Evolutionary conservation across 805 yeast genomes (phyloP).

Genomic region (Candida sakaeoensis): DNA sequence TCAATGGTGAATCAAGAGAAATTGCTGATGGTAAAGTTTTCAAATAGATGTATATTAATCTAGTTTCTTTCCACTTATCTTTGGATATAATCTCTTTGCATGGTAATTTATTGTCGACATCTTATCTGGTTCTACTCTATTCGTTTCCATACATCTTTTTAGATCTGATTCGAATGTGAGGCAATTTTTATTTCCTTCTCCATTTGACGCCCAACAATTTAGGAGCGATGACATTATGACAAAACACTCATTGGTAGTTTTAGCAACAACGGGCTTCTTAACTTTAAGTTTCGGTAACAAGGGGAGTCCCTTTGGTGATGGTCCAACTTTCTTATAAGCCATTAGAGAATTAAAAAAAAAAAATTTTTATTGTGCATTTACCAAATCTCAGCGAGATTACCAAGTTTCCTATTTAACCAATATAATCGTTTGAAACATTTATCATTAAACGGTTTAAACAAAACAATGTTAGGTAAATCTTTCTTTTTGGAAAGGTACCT

Average conservation of each 20-base stretch:
- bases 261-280: conserved; percentile 51
- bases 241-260: conserved; percentile 62
- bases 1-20: conserved; percentile 78
- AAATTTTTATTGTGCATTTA: conserved; percentile 1
- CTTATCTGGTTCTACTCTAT: conserved; percentile 36
- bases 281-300: conserved; percentile 73
- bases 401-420: conserved; percentile 20
- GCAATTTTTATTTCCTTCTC: conserved; percentile 74
- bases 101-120: conserved; percentile 51
- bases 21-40: conserved; percentile 97
- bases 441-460: conserved; percentile 21
- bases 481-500: conserved; percentile 12
- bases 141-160: conserved; percentile 66
- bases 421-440: conserved; percentile 28
- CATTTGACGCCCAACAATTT: conserved; percentile 96
- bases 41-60: conserved; percentile 50
- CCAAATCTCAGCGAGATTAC: conserved; percentile 1
- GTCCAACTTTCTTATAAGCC: conserved; percentile 43
- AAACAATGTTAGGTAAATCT: conserved; percentile 18
- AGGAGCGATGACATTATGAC: conserved; percentile 80
- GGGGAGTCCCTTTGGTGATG: conserved; percentile 47
- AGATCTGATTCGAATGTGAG: conserved; percentile 61
- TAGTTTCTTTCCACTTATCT: conserved; percentile 41
- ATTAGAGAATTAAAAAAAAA: conserved; percentile 16
- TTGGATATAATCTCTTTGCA: conserved; percentile 53